A percentile compares a stretch with the other conserved stretches of the same genome.
phyloP scores from a whole-genome alignment of 768 basidiomycete species.

The Coprinopsis cinerea region DNA sequence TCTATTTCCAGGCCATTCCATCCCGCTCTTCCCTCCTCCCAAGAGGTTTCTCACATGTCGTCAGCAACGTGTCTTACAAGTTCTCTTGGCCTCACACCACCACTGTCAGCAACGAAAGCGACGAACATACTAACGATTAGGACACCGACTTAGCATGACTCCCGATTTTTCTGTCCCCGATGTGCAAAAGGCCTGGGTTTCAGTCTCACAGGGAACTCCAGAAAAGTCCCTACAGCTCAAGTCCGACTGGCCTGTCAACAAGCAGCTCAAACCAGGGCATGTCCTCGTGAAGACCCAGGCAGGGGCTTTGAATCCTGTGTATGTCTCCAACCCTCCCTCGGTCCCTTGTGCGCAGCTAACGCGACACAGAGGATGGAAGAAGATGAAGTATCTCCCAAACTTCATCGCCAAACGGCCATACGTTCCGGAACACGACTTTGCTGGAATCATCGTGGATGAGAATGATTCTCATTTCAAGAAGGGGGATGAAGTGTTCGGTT shows the following conservation, averaged over 20 bases:
- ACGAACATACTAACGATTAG: no score
- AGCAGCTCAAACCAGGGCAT: slow-evolving; percentile 25
- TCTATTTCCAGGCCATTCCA: no score
- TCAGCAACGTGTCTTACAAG: no score
- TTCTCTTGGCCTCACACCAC: no score
- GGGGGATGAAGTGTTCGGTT: slow-evolving; percentile 65
- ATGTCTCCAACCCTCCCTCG: slow-evolving; percentile 19
- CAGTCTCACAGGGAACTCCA: slow-evolving; percentile 27
- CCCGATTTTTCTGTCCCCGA: slow-evolving; percentile 20
- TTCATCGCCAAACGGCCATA: slow-evolving; percentile 43
- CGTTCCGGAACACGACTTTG: slow-evolving; percentile 54
- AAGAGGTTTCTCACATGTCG: no score
- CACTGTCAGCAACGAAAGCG: no score
- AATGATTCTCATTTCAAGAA: slow-evolving; percentile 44
- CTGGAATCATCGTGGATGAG: slow-evolving; percentile 54
- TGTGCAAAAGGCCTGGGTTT: slow-evolving; percentile 35
- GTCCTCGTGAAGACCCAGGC: slow-evolving; percentile 33
- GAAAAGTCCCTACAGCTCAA: slow-evolving; percentile 27
- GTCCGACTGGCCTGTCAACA: slow-evolving; percentile 33
- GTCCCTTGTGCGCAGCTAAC: no score
- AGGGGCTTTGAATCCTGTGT: slow-evolving; percentile 67
- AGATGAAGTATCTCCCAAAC: slow-evolving; percentile 44
- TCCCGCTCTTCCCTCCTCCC: no score
- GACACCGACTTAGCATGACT: no score
- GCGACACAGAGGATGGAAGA: slow-evolving; percentile 58